Evolutionary conservation across 768 basidiomycete genomes (phyloP), one percentile per base, ranked within the genome.

Genomic region (Macrolepiota dolichaula): DNA sequence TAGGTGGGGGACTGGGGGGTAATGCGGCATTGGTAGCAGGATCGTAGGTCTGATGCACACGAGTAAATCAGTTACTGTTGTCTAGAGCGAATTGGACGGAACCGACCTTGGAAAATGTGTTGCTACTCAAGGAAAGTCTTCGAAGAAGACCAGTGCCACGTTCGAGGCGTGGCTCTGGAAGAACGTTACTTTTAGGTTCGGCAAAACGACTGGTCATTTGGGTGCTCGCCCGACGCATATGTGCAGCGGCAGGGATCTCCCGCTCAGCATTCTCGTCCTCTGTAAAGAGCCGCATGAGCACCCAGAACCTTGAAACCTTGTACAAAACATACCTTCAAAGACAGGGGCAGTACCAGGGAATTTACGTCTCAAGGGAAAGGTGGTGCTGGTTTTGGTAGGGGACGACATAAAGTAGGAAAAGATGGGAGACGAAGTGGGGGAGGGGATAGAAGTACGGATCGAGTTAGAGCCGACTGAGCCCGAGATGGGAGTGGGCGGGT

Each of bases 121-220:
- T 79, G 63, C 88, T 79, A 63, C 88, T 84, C 10, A 94, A 77
- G 38, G 91, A 92, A 57, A 94, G 85, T 56, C 92, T 82, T 54
- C 91, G 82, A 62, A 94, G 73, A 29, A 93, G 77, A 59, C 85
- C 88, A 13, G 85, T 80, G 1, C 89, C 91, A 9, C 92, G 82
- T 62, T 91, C 89, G 9, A 79, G 73, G 29, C 81, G 81, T 15
- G 76, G 71, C 4, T 83, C 80, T 4, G 83, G 80, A 5, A 86
- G 70, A 2, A 73, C 42, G 17, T 62, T 51, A 36, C 53, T 68
- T 37, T 73, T 63, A 19, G 77, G 78, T 29, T 83, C 76, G 13
- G 76, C 67, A 67, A 88, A 85, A 35, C 85, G 83, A 61, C 78
- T 81, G 4, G 79, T 79, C 19, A 81, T 82, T 44, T 76, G 72